Evolutionary conservation across 352 stramenopile species (phyloP).

Genomic region (Pelagophyceae sp.): DNA sequence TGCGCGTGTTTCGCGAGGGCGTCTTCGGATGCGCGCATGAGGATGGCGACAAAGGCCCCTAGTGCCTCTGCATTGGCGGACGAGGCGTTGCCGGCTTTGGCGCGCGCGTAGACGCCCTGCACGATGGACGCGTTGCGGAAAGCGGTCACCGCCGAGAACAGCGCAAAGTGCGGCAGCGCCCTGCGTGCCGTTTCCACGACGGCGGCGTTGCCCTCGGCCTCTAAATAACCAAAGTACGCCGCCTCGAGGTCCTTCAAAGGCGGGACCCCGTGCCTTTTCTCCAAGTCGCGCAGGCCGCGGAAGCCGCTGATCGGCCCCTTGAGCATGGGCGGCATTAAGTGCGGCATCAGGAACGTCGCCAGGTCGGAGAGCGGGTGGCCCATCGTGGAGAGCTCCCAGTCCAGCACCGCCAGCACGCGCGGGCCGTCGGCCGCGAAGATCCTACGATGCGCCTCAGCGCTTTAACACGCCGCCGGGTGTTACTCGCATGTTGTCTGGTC

Average conservation of each 20-base stretch:
- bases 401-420: constrained; percentile 42
- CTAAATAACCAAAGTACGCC: constrained; percentile 35
- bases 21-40: not conserved
- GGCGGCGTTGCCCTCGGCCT: constrained; percentile 41
- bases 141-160: constrained; percentile 42
- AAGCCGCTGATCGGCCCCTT: constrained; percentile 19
- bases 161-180: constrained; percentile 15
- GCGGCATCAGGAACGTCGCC: constrained; percentile 39
- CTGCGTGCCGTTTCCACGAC: constrained; percentile 20
- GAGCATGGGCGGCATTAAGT: constrained; percentile 10
- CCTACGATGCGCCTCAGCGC: not conserved
- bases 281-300: not conserved
- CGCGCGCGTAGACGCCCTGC: constrained; percentile 46
- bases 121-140: constrained; percentile 48
- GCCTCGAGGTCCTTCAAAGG: constrained; percentile 31
- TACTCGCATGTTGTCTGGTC: constrained; percentile 46
- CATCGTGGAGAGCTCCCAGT: constrained; percentile 53
- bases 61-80: constrained; percentile 50
- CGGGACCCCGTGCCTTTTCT: constrained; percentile 30
- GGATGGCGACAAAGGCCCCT: not conserved
- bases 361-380: constrained; percentile 50
- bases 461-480: not conserved
- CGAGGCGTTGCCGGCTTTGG: constrained; percentile 58
- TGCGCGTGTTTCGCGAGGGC: not conserved
- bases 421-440: not conserved